A percentile compares a stretch with the other conserved stretches of the same genome.
Conservation (phyloP, 371 early-diverging fungal species). For the Phascolomyces articulosus region DNA sequence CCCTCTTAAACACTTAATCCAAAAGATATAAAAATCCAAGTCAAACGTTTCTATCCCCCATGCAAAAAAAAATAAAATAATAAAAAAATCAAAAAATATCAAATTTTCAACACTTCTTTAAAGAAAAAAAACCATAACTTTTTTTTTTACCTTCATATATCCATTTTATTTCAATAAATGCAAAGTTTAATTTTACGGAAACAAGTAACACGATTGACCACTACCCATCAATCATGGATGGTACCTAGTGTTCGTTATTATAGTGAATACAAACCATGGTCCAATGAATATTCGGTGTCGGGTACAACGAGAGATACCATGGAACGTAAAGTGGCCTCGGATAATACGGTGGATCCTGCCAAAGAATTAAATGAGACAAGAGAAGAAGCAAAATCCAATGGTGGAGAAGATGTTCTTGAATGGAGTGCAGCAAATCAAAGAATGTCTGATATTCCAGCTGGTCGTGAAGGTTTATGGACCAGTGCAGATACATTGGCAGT, state of each 20-base stretch:
- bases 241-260: neutral
- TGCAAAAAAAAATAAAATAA: too few relatives aligned
- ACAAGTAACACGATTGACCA: neutral
- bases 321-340: constrained; percentile 7
- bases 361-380: constrained; percentile 16
- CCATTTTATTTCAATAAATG: neutral
- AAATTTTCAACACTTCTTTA: too few relatives aligned
- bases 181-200: constrained; percentile 1
- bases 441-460: constrained; percentile 17
- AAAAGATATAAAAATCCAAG: too few relatives aligned
- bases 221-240: neutral
- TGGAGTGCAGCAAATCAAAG: constrained; percentile 26
- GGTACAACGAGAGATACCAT: constrained; percentile 25
- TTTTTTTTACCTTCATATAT: too few relatives aligned
- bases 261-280: constrained; percentile 25
- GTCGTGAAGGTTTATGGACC: constrained; percentile 6
- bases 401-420: constrained; percentile 5
- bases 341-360: constrained; percentile 14
- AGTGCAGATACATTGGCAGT: neutral
- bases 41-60: too few relatives aligned
- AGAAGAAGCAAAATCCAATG: constrained; percentile 6
- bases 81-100: too few relatives aligned
- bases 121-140: too few relatives aligned
- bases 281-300: constrained; percentile 25
- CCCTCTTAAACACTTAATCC: too few relatives aligned